Conservation (phyloP, 805 yeast genomes). For the Pichia paraexigua region DNA sequence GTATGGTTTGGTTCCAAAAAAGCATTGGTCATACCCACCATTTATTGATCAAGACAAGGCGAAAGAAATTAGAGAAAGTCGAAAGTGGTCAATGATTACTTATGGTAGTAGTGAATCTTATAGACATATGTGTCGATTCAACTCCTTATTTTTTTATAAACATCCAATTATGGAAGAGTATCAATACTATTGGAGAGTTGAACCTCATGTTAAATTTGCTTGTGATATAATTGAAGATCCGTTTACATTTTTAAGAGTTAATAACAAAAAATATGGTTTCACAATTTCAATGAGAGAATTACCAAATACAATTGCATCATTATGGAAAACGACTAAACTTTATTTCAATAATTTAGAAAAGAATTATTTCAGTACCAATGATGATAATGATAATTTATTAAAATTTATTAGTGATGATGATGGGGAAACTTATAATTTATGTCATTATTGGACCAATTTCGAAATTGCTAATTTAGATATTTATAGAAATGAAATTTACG, state of each 20-base stretch:
- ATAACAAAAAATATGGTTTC: conserved; percentile 43
- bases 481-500: conserved; percentile 50
- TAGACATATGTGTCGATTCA: conserved; percentile 60
- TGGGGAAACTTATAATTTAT: conserved; percentile 58
- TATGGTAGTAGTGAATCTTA: conserved; percentile 63
- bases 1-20: conserved; percentile 40
- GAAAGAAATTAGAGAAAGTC: conserved; percentile 27
- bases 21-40: conserved; percentile 47
- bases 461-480: conserved; percentile 66
- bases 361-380: not conserved
- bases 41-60: conserved; percentile 37
- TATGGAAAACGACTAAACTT: conserved; percentile 41
- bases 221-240: conserved; percentile 50
- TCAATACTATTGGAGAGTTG: conserved; percentile 57
- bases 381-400: conserved; percentile 33
- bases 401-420: conserved; percentile 58
- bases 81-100: conserved; percentile 33
- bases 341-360: conserved; percentile 27
- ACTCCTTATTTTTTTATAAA: conserved; percentile 46
- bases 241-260: conserved; percentile 46
- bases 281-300: conserved; percentile 46
- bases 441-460: conserved; percentile 81
- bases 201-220: conserved; percentile 42
- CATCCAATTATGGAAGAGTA: conserved; percentile 44
- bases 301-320: conserved; percentile 41